Percentiles rank a stretch among this genome's conserved stretches.
Conservation (phyloP, 768 basidiomycete species). For the Suillus paluster region DNA sequence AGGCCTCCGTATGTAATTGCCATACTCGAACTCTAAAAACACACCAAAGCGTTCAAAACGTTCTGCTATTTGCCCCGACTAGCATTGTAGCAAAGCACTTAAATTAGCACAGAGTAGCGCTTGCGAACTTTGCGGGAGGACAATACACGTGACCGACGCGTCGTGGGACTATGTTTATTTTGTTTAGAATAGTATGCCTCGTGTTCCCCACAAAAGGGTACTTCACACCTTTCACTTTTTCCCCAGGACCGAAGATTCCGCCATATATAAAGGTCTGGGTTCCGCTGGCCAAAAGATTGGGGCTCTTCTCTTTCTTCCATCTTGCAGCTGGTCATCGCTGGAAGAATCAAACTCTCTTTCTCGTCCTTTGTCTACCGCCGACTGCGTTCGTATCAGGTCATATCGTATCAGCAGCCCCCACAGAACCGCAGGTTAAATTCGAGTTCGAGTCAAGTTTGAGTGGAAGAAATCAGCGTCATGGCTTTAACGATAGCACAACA, state of each 20-base stretch:
- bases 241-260: constrained; percentile 5
- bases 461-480: constrained; percentile 1
- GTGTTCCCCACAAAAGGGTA: constrained; percentile 8
- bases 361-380: background rate
- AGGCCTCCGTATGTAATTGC: no score
- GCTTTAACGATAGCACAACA: constrained; percentile 5
- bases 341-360: constrained; percentile 1
- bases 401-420: background rate
- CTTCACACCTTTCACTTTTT: constrained; percentile 5
- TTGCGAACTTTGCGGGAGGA: background rate
- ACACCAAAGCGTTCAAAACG: no score
- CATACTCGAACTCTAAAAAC: no score
- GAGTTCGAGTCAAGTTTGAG: constrained; percentile 5
- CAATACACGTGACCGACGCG: constrained; percentile 8
- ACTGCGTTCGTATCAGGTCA: background rate
- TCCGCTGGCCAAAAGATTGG: background rate
- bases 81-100: no score
- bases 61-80: no score
- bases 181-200: constrained; percentile 1
- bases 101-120: no score
- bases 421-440: background rate
- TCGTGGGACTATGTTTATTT: constrained; percentile 3
- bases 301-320: constrained; percentile 8
- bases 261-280: constrained; percentile 10
- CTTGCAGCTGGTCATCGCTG: constrained; percentile 6